Base-by-base conservation (phyloP, 345 rosid genomes). In the Arabis alpina region DNA sequence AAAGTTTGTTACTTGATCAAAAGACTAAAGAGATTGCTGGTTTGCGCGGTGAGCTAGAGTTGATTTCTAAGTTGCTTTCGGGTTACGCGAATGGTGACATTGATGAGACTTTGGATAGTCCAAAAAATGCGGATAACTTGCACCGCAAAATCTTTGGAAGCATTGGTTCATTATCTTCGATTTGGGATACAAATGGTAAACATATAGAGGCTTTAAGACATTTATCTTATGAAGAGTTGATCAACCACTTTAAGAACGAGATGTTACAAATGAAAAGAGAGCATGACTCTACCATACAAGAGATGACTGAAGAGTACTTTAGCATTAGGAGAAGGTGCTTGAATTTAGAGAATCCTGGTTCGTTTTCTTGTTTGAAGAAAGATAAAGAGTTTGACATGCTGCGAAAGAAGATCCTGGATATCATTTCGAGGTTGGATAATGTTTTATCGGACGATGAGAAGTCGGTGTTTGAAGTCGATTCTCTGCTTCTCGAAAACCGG, bases 191-290 rank as follows among this genome's bases (percentile, higher is more conserved):
- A 49, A 84, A 85, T 74, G 85, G 85, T 34, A 81, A 86, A 57
- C 90, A 70, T n/a, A 85, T 81, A 16, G 95, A 87, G 54, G 77
- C 72, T 48, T 55, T 90, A 23, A 73, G 41, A 36, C 69, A 72
- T 75, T 51, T 87, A 77, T 2, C 58, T 24, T 79, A 42, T 23
- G 90, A 83, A 4, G 75, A 80, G 14, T 57, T 92, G 61, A 70
- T 84, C 43, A 42, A 3, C 25, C 72, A 83, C 81, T 79, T 82
- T 57, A 83, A 80, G 77, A 15, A 19, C 32, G 93, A 90, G 83
- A 86, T 92, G 88, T 79, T 54, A 52, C 79, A 82, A 81, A 84
- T 89, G 92, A 92, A 88, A 82, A 86, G 91, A 76, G 58, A 82
- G 60, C 83, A 86, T 55, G 96, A 88, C 36, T 79, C 69, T 44